These are phyloP conservation scores for Apophysomyces elegans DNA, from an alignment of 371 early-diverging fungal species.

Conservation along the genomic window DNA sequence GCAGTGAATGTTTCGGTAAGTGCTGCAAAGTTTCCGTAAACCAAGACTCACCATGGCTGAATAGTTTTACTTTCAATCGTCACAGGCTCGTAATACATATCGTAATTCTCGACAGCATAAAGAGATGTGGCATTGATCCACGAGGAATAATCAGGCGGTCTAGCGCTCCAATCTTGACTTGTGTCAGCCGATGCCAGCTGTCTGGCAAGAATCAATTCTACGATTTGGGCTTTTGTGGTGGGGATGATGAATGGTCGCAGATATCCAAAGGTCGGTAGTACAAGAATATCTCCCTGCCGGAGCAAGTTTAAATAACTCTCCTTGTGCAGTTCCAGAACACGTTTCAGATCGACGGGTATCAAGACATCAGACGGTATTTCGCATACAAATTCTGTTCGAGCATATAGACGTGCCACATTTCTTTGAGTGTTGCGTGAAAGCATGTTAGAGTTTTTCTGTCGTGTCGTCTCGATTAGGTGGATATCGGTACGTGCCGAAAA, in stretches of 20 bases:
- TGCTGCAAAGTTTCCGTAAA: not conserved
- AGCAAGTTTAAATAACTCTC: conserved; percentile 35
- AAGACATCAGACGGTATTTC: conserved; percentile 41
- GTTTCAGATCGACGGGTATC: conserved; percentile 41
- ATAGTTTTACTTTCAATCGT: conserved; percentile 44
- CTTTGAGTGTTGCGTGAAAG: conserved; percentile 53
- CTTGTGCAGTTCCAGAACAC: conserved; percentile 38
- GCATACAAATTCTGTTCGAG: conserved; percentile 42
- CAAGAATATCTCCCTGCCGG: conserved; percentile 41
- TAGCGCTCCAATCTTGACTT: conserved; percentile 45
- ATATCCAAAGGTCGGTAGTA: conserved; percentile 45
- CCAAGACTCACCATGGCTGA: conserved; percentile 42
- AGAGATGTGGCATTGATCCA: conserved; percentile 41
- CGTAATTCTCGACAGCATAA: conserved; percentile 46
- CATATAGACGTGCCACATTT: conserved; percentile 50
- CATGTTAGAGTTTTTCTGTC: conserved; percentile 24
- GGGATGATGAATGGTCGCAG: conserved; percentile 27
- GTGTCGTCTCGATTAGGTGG: conserved; percentile 35
- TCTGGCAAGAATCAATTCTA: conserved; percentile 28
- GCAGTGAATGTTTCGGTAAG: too few species aligned
- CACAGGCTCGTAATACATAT: conserved; percentile 52
- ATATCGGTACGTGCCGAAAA: conserved; percentile 38
- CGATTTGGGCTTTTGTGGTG: conserved; percentile 31
- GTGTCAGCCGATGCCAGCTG: conserved; percentile 38
- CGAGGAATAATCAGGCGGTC: conserved; percentile 39